phyloP scores from a whole-genome alignment of 257 asterid species.

The Catharanthus roseus region DNA sequence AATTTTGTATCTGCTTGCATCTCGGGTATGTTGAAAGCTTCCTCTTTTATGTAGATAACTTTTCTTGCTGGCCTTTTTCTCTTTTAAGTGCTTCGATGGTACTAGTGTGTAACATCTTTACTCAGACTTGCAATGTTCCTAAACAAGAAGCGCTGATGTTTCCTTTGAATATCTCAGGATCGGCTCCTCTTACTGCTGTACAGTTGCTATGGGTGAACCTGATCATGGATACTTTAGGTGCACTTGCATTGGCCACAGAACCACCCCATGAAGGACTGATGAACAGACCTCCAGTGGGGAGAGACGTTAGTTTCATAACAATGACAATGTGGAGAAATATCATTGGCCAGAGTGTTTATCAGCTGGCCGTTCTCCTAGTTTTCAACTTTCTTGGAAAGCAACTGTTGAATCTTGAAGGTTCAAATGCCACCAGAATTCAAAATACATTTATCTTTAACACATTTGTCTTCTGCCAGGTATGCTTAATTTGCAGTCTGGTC shows the following conservation, averaged over 20 bases:
- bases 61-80: not conserved
- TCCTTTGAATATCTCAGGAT: slow-evolving; percentile 42
- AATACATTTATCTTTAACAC: slow-evolving; percentile 96
- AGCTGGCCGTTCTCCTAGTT: slow-evolving; percentile 61
- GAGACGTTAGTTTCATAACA: slow-evolving; percentile 71
- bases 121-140: not conserved
- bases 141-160: not conserved
- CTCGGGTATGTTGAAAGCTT: slow-evolving; percentile 42
- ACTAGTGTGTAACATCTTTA: not conserved
- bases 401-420: slow-evolving; percentile 54
- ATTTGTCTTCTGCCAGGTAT: slow-evolving; percentile 97
- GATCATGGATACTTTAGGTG: slow-evolving; percentile 98
- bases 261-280: slow-evolving; percentile 91
- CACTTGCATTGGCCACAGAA: slow-evolving; percentile 96
- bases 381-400: slow-evolving; percentile 68
- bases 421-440: slow-evolving; percentile 54
- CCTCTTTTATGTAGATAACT: not conserved
- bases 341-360: slow-evolving; percentile 86
- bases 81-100: not conserved
- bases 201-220: slow-evolving; percentile 99
- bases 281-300: slow-evolving; percentile 77
- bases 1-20: slow-evolving; percentile 79
- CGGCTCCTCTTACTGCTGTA: slow-evolving; percentile 97
- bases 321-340: slow-evolving; percentile 92
- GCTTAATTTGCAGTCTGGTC: not conserved